Conservation (phyloP, 306 rosid species). For the Mimosa pudica region DNA sequence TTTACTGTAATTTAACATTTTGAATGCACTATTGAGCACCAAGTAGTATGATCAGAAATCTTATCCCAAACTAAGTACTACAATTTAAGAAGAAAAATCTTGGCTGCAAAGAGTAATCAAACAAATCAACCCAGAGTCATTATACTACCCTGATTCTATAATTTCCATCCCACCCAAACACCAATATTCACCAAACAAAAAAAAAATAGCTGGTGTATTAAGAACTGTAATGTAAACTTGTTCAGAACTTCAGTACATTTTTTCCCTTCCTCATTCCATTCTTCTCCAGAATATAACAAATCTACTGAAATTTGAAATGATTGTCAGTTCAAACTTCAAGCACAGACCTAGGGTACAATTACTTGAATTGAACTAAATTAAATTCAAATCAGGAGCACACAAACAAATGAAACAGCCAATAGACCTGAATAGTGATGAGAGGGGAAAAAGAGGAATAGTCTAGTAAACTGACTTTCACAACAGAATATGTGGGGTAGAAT, state of each 20-base stretch:
- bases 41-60: not conserved
- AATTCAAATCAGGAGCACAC: constrained; percentile 45
- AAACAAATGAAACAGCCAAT: constrained; percentile 34
- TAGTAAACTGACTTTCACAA: not conserved
- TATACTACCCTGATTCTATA: too few species aligned
- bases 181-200: not conserved
- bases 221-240: not conserved
- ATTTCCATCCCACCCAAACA: not conserved
- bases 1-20: too few species aligned
- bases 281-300: not conserved
- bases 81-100: not conserved
- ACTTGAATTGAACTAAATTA: constrained; percentile 41
- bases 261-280: not conserved
- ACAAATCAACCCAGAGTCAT: not conserved
- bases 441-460: not conserved
- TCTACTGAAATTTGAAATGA: not conserved
- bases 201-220: too few species aligned
- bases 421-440: constrained; percentile 25
- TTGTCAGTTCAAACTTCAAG: not conserved
- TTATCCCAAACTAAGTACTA: not conserved
- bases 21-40: not conserved
- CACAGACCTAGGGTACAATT: not conserved
- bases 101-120: too few species aligned
- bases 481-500: constrained; percentile 39
- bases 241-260: not conserved